Evolutionary conservation across 2,329 filamentous ascomycete genomes (phyloP).

Genomic region (Trichoderma sp.): DNA sequence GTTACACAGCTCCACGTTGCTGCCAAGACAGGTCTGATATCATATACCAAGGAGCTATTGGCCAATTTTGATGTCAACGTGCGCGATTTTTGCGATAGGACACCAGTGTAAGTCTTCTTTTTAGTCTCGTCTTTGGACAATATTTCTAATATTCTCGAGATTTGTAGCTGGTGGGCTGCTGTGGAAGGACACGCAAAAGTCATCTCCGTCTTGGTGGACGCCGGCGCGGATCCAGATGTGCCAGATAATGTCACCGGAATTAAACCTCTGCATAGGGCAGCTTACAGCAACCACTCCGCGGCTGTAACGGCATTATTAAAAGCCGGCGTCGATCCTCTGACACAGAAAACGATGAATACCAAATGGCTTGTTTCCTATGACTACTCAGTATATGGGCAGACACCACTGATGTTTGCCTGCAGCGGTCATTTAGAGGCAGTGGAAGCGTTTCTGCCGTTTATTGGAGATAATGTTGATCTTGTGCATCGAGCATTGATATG

Average conservation of each 20-base stretch:
- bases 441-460: constrained; percentile 36
- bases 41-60: constrained; percentile 32
- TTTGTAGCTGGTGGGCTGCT: constrained; percentile 36
- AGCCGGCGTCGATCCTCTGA: constrained; percentile 43
- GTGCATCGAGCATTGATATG: constrained; percentile 38
- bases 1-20: constrained; percentile 32
- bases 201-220: constrained; percentile 32
- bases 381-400: constrained; percentile 32
- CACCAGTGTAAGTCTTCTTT: constrained; percentile 33
- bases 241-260: constrained; percentile 33
- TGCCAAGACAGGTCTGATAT: constrained; percentile 30
- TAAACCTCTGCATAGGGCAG: constrained; percentile 44
- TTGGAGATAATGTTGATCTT: constrained; percentile 32
- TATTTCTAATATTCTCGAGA: not conserved
- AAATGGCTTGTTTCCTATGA: constrained; percentile 18
- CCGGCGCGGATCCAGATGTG: constrained; percentile 36
- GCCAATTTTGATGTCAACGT: constrained; percentile 29
- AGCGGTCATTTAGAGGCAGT: constrained; percentile 36
- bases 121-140: not conserved
- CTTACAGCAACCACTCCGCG: constrained; percentile 37
- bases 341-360: constrained; percentile 34
- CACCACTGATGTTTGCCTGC: constrained; percentile 41
- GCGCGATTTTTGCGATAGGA: constrained; percentile 27
- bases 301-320: constrained; percentile 40
- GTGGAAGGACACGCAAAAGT: constrained; percentile 31